Percentiles rank a stretch among this genome's conserved stretches.
These are phyloP conservation scores for Hexamita inflata DNA, from an alignment of 208 protist genomes.

Conservation along the genomic window DNA sequence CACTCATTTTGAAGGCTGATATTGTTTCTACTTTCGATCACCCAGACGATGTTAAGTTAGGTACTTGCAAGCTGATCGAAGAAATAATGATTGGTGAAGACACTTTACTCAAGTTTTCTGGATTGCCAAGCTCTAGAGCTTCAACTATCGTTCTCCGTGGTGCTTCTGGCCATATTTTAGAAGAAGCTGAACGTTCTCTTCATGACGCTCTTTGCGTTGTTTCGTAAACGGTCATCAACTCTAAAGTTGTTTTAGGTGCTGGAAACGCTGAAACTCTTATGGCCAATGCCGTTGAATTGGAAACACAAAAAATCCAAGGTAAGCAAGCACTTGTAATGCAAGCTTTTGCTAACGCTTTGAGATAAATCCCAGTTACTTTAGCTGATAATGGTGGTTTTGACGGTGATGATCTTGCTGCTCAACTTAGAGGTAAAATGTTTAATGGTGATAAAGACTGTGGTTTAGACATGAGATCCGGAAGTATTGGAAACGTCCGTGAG, in stretches of 20 bases:
- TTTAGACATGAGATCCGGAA: constrained; percentile 71
- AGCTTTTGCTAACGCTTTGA: constrained; percentile 83
- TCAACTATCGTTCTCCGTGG: constrained; percentile 97
- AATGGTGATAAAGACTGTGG: constrained; percentile 38
- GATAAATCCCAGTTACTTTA: constrained; percentile 44
- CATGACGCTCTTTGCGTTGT: constrained; percentile 98
- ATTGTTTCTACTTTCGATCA: constrained; percentile 96
- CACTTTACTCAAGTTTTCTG: constrained; percentile 85
- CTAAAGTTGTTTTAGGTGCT: constrained; percentile 78
- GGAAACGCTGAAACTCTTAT: constrained; percentile 93
- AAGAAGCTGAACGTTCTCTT: constrained; percentile 94
- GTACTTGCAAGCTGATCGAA: constrained; percentile 76
- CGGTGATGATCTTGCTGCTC: constrained; percentile 15
- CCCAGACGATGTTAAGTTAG: constrained; percentile 78
- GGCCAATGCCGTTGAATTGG: constrained; percentile 84
- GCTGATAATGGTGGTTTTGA: constrained; percentile 41
- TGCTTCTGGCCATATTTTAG: constrained; percentile 86
- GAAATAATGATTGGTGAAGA: constrained; percentile 91
- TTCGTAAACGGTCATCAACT: constrained; percentile 77
- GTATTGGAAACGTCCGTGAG: constrained; percentile 70
- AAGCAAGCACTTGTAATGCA: constrained; percentile 67
- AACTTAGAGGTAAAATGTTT: constrained; percentile 8
- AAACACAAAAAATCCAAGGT: constrained; percentile 61
- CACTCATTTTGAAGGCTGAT: constrained; percentile 75
- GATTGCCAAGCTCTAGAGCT: constrained; percentile 72